These are phyloP conservation scores for Balamuthia mandrillaris DNA, from an alignment of 208 protist species.

Conservation along the genomic window DNA sequence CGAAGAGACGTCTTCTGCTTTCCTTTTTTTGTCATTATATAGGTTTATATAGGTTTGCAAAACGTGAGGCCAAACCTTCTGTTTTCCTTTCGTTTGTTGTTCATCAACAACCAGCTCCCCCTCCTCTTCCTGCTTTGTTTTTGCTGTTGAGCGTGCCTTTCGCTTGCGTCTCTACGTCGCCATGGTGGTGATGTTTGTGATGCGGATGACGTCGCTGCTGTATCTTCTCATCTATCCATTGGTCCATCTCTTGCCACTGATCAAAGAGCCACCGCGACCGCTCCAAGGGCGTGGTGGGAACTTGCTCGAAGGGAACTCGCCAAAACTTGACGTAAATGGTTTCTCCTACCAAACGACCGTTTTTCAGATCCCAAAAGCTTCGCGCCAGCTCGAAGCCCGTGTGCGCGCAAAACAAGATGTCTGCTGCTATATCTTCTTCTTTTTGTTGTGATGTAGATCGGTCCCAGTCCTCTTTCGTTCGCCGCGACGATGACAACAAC, in stretches of 20 bases:
- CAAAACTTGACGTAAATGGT: conserved; percentile 44
- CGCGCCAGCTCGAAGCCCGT: neutral
- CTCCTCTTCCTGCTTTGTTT: too few relatives aligned
- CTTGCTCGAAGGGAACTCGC: conserved; percentile 35
- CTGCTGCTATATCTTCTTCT: neutral
- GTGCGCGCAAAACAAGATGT: conserved; percentile 8
- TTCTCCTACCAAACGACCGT: conserved; percentile 14
- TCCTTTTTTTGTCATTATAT: too few relatives aligned
- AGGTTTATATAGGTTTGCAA: too few relatives aligned
- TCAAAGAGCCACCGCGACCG: conserved; percentile 41
- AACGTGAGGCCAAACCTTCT: too few relatives aligned
- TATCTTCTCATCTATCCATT: conserved; percentile 29
- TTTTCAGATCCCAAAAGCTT: neutral
- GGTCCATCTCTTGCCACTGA: conserved; percentile 41
- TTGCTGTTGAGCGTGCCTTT: too few relatives aligned
- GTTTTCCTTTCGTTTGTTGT: too few relatives aligned
- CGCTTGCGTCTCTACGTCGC: too few relatives aligned
- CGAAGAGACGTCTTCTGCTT: too few relatives aligned
- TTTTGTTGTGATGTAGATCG: neutral
- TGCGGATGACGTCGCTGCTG: too few relatives aligned
- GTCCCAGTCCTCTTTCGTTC: neutral
- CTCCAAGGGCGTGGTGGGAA: conserved; percentile 42
- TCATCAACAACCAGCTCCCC: too few relatives aligned
- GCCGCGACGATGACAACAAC: neutral
- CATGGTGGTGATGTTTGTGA: too few relatives aligned